phyloP scores from a whole-genome alignment of 805 yeast species.

The Ascoidea rubescens region DNA sequence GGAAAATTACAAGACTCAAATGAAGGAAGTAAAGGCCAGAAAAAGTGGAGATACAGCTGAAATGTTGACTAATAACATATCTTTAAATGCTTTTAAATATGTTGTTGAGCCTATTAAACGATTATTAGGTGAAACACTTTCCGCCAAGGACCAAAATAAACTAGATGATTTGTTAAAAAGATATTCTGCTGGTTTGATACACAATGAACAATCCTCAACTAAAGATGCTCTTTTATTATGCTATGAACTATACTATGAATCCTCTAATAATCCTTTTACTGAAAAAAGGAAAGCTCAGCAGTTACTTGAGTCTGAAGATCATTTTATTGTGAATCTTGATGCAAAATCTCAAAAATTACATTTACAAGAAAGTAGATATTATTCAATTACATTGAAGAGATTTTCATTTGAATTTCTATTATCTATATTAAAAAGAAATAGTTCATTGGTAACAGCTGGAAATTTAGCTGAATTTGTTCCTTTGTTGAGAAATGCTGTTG shows the following conservation, averaged over 20 bases:
- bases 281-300: slow-evolving; percentile 11
- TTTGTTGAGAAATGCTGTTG: slow-evolving; percentile 42
- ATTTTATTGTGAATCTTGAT: slow-evolving; percentile 62
- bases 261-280: slow-evolving; percentile 21
- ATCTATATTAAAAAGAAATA: slow-evolving; percentile 53
- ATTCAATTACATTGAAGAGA: slow-evolving; percentile 49
- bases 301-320: slow-evolving; percentile 36
- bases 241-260: slow-evolving; percentile 52
- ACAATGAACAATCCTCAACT: slow-evolving; percentile 45
- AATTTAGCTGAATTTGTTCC: slow-evolving; percentile 69
- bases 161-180: slow-evolving; percentile 69
- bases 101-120: slow-evolving; percentile 59
- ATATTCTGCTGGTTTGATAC: slow-evolving; percentile 64
- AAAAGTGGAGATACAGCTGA: slow-evolving; percentile 85
- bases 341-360: slow-evolving; percentile 36
- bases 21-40: slow-evolving; percentile 83
- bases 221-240: slow-evolving; percentile 55
- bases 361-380: slow-evolving; percentile 40
- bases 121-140: slow-evolving; percentile 47
- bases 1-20: slow-evolving; percentile 73
- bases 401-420: slow-evolving; percentile 68
- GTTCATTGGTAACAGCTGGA: slow-evolving; percentile 38
- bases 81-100: slow-evolving; percentile 38
- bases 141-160: slow-evolving; percentile 55
- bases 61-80: slow-evolving; percentile 50